Evolutionary conservation across 768 basidiomycete species (phyloP), one percentile per base, ranked within the genome.

Genomic region (Suillus subalutaceus): DNA sequence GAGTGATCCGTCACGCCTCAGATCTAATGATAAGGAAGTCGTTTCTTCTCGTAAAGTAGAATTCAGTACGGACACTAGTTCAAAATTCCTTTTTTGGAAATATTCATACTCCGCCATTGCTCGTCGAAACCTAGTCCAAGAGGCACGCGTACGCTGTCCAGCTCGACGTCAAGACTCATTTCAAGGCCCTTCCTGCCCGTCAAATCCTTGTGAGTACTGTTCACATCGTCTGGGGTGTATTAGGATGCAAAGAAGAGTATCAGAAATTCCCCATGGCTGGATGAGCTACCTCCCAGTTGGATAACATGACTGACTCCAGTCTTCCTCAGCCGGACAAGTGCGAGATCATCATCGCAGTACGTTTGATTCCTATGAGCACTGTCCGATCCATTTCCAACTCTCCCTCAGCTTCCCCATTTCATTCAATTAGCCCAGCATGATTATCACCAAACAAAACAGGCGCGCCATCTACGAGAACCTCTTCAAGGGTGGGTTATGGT

Each of bases 391-490:
- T 56, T 56, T 35, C 16, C 32, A 56, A 52, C 30, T 35, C 61
- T 63, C 76, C 75, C 69, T 76, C 76, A 71, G 75, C 73, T 68
- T 68, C 67, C 66, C 59, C 65, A 72, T 63, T 66, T 68, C 67
- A 58, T 65, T 66, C 55, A 56, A 35, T 4, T 72, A 68, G 75
- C 78, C 77, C 79, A 92, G 79, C 83, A 99, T 99, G 97, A 90
- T 99, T 74, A 98, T 99, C 80, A 85, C 93, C 76, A 99, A 99
- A 86, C 77, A 91, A 81, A 93, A 98, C 88, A 87, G 91, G 83
- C 93, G 94, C 77, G 80, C 86, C 79, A 99, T 99, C 86, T 99
- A 97, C 86, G 96, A 99, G 84, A 92, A 92, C 86, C 96, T 99
- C 87, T 99, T 99, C 93, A 97, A 97, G 84, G 96, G 95, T 96